Base-by-base conservation (phyloP, 75 land plant genomes). In the Sequoia sempervirens region DNA sequence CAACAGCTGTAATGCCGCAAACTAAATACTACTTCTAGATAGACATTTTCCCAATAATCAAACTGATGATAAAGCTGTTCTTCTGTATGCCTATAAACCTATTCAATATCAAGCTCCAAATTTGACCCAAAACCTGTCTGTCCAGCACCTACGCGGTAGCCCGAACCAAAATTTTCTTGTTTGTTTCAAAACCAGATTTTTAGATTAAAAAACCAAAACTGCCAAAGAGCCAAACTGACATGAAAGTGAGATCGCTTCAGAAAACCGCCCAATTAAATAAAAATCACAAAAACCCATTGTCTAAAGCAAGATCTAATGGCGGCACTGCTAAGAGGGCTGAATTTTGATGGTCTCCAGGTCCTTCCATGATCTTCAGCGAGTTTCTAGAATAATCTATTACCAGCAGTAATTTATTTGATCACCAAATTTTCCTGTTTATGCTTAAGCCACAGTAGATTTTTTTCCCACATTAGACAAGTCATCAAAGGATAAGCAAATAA, bases 401-500 rank as follows among this genome's bases (percentile, higher is more conserved):
- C 8, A 68, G 32, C 72, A 68, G 12, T 68, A 68, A 68, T 5
- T 50, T 50, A 8, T 28, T 68, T 28, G n/a, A 68, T 68, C 28
- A 23, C 12, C 32, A 26, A 68, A 28, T 28, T 66, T n/a, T 26
- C 12, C 32, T 68, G 9, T 34, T 23, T 50, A 50, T 50, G 13
- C 13, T 2, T 13, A 50, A 50, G 14, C 53, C 2, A 50, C 14
- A 12, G 53, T 50, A 1, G 14, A 50, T 12, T 50, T 26, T 68
- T 68, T 68, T 10, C 32, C 72, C 72, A 8, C 32, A n/a, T n/a
- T 34, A 68, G 32, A 68, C 72, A 26, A 68, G 8, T n/a, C 28
- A 68, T 68, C 72, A 68, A n/a, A 68, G 70, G n/a, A 66, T 66
- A 66, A 66, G 10, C 72, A 68, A 70, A 32, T 70, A 70, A 32